These are phyloP conservation scores for Rutstroemia sp. DNA, from an alignment of 2,329 filamentous ascomycete species.

Conservation along the genomic window DNA sequence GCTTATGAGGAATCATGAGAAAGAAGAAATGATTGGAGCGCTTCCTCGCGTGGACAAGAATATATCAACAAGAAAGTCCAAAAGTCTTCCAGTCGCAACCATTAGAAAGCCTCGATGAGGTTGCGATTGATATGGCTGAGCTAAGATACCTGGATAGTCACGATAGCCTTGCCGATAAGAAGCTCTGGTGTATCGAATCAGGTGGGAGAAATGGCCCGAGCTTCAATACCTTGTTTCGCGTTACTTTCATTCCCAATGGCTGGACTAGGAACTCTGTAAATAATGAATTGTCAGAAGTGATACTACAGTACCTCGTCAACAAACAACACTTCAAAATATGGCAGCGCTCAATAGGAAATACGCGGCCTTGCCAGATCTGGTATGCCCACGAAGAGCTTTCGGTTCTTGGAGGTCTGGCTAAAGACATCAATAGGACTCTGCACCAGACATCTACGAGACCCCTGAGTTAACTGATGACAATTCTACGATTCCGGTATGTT, in stretches of 20 bases:
- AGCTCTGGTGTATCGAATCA: too few species aligned
- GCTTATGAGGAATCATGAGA: not conserved
- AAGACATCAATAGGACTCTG: constrained; percentile 58
- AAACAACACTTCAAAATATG: constrained; percentile 40
- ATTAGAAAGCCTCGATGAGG: not conserved
- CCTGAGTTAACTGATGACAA: constrained; percentile 86
- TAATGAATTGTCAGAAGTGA: not conserved
- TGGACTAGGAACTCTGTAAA: not conserved
- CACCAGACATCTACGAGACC: constrained; percentile 94
- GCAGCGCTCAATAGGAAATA: constrained; percentile 69
- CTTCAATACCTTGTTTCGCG: too few species aligned
- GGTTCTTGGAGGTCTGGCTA: constrained; percentile 1
- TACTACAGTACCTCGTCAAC: not conserved
- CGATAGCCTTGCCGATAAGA: not conserved
- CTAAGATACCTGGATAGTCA: not conserved
- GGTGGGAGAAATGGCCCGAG: too few species aligned
- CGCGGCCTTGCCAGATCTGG: constrained; percentile 71
- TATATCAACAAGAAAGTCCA: not conserved
- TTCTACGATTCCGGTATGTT: constrained; percentile 70
- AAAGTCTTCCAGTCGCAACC: not conserved
- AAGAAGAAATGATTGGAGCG: not conserved
- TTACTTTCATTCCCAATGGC: too few species aligned
- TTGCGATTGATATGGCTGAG: not conserved
- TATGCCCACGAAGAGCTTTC: constrained; percentile 32
- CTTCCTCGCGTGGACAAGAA: not conserved